Conservation (phyloP, 345 rosid species). For the Orychophragmus violaceus region DNA sequence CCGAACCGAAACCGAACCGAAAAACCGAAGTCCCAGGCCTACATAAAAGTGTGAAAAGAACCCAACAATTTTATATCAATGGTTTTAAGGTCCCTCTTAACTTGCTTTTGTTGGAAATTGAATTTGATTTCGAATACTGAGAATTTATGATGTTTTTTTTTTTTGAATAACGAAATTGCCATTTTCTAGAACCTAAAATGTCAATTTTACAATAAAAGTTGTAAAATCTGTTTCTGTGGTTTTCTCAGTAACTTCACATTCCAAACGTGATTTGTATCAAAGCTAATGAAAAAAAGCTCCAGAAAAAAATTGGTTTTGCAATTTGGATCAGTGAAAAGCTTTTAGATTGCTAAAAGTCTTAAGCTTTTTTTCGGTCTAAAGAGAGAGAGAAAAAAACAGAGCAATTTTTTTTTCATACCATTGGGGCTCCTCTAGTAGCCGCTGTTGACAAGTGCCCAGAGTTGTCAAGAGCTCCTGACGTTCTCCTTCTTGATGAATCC, state of each 20-base stretch:
- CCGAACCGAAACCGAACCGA: no score
- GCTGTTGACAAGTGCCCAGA: constrained; percentile 56
- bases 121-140: background rate
- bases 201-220: background rate
- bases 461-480: constrained; percentile 54
- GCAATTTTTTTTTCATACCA: constrained; percentile 39
- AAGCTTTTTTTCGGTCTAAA: background rate
- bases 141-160: background rate
- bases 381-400: background rate
- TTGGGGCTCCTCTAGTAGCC: constrained; percentile 14
- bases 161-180: background rate
- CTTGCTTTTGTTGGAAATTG: no score
- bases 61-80: no score
- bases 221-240: background rate
- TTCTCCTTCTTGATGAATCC: constrained; percentile 67
- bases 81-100: background rate
- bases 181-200: background rate
- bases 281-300: background rate
- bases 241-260: background rate
- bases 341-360: background rate
- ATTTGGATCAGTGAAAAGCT: constrained; percentile 3
- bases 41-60: no score
- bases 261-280: background rate
- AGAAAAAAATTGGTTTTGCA: background rate
- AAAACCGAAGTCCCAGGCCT: no score